A percentile compares a stretch with the other conserved stretches of the same genome.
phyloP scores from a whole-genome alignment of 2,329 filamentous ascomycete species.

The Alternaria sp. region DNA sequence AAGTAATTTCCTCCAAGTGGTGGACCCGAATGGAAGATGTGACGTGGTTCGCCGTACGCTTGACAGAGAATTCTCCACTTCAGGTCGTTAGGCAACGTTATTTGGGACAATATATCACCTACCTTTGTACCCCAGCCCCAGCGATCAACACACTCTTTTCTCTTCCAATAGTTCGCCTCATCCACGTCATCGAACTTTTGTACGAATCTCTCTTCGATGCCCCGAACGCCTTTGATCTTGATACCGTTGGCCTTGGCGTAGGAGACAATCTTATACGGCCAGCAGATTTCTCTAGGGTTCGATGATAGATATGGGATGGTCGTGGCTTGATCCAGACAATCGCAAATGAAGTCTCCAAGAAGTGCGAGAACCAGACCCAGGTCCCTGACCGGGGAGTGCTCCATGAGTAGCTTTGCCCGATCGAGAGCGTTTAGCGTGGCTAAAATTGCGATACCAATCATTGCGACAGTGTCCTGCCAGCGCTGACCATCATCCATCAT shows the following conservation, averaged over 20 bases:
- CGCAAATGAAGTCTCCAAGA: constrained; percentile 11
- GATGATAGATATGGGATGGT: constrained; percentile 6
- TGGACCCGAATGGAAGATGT: neutral
- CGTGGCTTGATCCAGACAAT: constrained; percentile 10
- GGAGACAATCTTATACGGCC: constrained; percentile 8
- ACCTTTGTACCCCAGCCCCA: constrained; percentile 20
- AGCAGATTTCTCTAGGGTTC: constrained; percentile 2
- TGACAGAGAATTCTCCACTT: neutral
- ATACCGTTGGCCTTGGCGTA: constrained; percentile 6
- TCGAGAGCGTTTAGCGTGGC: constrained; percentile 20
- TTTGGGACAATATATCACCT: constrained; percentile 5
- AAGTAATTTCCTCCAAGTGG: neutral
- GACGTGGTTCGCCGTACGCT: neutral
- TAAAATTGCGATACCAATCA: constrained; percentile 18
- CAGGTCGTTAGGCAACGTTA: neutral
- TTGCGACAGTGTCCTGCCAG: constrained; percentile 8
- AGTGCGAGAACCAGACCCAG: constrained; percentile 18
- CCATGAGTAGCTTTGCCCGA: constrained; percentile 13
- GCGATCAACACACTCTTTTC: constrained; percentile 15
- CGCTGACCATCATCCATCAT: constrained; percentile 14
- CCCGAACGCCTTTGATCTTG: constrained; percentile 11
- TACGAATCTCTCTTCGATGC: constrained; percentile 17
- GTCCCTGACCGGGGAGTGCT: constrained; percentile 18
- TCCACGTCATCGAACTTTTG: constrained; percentile 9
- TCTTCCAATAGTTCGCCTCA: constrained; percentile 13